Percentiles rank a stretch among this genome's conserved stretches.
These are phyloP conservation scores for Solanum piurae DNA, from an alignment of 257 asterid genomes.

Conservation along the genomic window DNA sequence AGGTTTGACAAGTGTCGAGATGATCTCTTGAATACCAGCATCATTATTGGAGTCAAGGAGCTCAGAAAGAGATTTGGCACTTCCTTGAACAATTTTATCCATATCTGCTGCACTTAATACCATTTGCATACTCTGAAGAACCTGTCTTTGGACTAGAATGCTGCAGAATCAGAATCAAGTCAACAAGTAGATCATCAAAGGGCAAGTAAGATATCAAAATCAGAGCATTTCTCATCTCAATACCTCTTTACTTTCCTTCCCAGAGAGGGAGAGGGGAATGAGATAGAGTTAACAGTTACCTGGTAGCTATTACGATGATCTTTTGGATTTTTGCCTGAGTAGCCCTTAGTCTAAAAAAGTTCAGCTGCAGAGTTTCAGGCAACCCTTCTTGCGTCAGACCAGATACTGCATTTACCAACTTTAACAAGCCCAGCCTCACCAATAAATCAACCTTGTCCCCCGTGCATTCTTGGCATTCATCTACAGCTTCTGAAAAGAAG, in stretches of 20 bases:
- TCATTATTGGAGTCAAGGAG: constrained; percentile 45
- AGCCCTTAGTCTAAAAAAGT: constrained; percentile 53
- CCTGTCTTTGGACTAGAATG: constrained; percentile 64
- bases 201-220: neutral
- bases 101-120: constrained; percentile 37
- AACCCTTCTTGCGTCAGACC: constrained; percentile 66
- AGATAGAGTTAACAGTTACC: constrained; percentile 26
- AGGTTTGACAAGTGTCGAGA: constrained; percentile 31
- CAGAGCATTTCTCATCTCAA: neutral
- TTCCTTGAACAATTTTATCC: constrained; percentile 36
- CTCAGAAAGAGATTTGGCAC: constrained; percentile 41
- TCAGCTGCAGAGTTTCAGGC: constrained; percentile 91
- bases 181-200: neutral
- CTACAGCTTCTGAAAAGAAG: constrained; percentile 28
- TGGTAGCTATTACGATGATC: constrained; percentile 77
- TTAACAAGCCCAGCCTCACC: constrained; percentile 81
- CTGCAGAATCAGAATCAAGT: constrained; percentile 16
- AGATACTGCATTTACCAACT: constrained; percentile 48
- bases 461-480: constrained; percentile 47
- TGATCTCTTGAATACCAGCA: constrained; percentile 58
- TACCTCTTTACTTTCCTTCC: neutral
- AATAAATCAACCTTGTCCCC: constrained; percentile 68
- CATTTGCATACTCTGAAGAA: constrained; percentile 44
- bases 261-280: neutral
- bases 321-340: constrained; percentile 83